Conservation (phyloP, 768 basidiomycete genomes). For the Pisolithus tinctorius region DNA sequence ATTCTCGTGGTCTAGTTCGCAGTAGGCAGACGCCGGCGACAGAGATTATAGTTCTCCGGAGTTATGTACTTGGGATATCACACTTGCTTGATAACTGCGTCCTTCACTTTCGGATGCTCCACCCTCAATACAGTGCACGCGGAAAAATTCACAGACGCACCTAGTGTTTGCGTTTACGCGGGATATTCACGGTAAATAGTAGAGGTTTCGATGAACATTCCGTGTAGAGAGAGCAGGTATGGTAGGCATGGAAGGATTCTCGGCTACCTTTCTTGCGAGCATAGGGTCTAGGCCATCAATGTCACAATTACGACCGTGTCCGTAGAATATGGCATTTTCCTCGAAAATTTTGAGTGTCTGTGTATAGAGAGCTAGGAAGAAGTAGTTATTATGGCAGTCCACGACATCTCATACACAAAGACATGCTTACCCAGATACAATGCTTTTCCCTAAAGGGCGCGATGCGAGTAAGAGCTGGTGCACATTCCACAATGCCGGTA, state of each 20-base stretch:
- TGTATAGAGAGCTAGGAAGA: slow-evolving; percentile 76
- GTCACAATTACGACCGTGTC: too few relatives aligned
- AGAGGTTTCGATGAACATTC: slow-evolving; percentile 97
- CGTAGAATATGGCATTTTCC: slow-evolving; percentile 79
- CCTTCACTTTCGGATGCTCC: background rate
- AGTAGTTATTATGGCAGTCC: background rate
- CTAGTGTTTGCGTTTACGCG: slow-evolving; percentile 82
- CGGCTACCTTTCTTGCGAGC: too few relatives aligned
- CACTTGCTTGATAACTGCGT: slow-evolving; percentile 62
- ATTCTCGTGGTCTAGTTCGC: slow-evolving; percentile 1
- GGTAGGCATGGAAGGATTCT: slow-evolving; percentile 41
- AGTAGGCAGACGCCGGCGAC: slow-evolving; percentile 38
- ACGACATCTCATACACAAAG: background rate
- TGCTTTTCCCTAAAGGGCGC: slow-evolving; percentile 63
- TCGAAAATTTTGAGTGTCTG: slow-evolving; percentile 57
- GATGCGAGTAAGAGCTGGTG: slow-evolving; percentile 59
- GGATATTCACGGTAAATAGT: slow-evolving; percentile 74
- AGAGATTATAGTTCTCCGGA: slow-evolving; percentile 59
- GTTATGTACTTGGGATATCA: slow-evolving; percentile 87
- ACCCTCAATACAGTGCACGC: slow-evolving; percentile 44
- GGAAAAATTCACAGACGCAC: slow-evolving; percentile 73
- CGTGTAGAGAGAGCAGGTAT: slow-evolving; percentile 77
- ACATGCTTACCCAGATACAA: slow-evolving; percentile 80
- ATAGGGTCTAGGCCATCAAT: too few relatives aligned
- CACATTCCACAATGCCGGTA: slow-evolving; percentile 37